These are phyloP conservation scores for Geotrichum candidum DNA, from an alignment of 1,139 yeast species.

Conservation along the genomic window DNA sequence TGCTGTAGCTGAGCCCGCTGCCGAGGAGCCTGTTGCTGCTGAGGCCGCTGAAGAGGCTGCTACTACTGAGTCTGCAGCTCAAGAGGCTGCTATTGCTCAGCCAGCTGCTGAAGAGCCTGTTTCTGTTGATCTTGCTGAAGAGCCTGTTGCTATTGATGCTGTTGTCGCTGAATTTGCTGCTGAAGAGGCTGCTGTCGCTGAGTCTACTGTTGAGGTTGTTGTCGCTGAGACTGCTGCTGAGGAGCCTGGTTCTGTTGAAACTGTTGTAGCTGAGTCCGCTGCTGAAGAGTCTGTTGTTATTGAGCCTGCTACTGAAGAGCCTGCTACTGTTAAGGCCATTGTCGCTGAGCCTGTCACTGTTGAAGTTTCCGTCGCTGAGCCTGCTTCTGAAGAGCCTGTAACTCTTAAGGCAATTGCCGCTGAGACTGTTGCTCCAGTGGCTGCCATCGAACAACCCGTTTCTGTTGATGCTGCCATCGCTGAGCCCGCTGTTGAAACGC, in stretches of 20 bases:
- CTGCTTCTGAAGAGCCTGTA: not conserved
- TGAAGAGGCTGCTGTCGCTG: not conserved
- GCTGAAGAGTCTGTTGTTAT: not conserved
- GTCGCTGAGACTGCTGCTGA: not conserved
- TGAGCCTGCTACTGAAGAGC: not conserved
- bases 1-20: too few species aligned
- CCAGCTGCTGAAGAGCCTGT: slow-evolving; percentile 5
- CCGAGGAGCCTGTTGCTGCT: too few species aligned
- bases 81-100: not conserved
- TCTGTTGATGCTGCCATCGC: not conserved
- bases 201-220: not conserved
- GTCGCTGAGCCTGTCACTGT: too few species aligned
- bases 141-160: too few species aligned
- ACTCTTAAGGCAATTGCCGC: not conserved
- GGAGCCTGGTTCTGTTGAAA: not conserved
- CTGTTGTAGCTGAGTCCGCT: not conserved
- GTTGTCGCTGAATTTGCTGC: too few species aligned
- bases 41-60: too few species aligned
- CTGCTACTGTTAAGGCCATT: not conserved
- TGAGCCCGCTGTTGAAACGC: not conserved
- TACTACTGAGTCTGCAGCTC: not conserved
- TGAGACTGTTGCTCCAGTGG: slow-evolving; percentile 5
- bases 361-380: too few species aligned
- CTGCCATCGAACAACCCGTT: slow-evolving; percentile 2
- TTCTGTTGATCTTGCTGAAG: too few species aligned